These are phyloP conservation scores for Emericellopsis cladophorae DNA, from an alignment of 2,329 filamentous ascomycete genomes.

Conservation along the genomic window DNA sequence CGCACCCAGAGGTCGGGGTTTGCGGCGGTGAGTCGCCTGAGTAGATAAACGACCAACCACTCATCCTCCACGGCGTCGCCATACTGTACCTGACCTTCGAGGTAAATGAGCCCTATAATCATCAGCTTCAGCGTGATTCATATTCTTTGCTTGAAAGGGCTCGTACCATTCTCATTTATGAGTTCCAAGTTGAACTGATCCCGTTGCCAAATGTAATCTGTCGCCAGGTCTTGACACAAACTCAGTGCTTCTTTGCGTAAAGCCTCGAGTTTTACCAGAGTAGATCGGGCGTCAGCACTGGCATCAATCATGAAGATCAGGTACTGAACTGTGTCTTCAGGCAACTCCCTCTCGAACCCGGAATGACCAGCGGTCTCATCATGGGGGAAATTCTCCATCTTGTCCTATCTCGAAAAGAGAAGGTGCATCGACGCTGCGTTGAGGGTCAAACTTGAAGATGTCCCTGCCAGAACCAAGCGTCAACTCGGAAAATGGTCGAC, in stretches of 20 bases:
- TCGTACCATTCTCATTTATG: slow-evolving; percentile 42
- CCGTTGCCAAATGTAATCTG: slow-evolving; percentile 90
- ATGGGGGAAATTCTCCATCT: neutral
- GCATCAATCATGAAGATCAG: slow-evolving; percentile 59
- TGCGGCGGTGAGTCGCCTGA: slow-evolving; percentile 66
- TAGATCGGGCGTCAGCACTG: slow-evolving; percentile 36
- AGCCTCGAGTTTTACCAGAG: slow-evolving; percentile 54
- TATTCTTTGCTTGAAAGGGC: slow-evolving; percentile 2
- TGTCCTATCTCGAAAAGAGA: neutral
- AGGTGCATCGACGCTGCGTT: too few species aligned
- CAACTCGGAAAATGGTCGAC: too few species aligned
- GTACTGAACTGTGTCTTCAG: slow-evolving; percentile 82
- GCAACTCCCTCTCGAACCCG: slow-evolving; percentile 25
- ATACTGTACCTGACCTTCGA: slow-evolving; percentile 72
- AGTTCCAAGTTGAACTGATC: slow-evolving; percentile 63
- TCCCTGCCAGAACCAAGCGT: too few species aligned
- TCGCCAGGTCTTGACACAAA: slow-evolving; percentile 52
- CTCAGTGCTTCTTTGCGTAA: slow-evolving; percentile 57
- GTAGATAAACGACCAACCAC: slow-evolving; percentile 87
- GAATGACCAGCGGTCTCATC: neutral
- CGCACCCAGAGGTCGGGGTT: slow-evolving; percentile 70
- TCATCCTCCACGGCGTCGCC: slow-evolving; percentile 95
- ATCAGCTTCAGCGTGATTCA: neutral
- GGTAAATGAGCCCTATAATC: slow-evolving; percentile 36
- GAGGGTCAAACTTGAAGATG: too few species aligned